A percentile compares a stretch with the other conserved stretches of the same genome.
Evolutionary conservation across 805 yeast genomes (phyloP).

Genomic region (Wickerhamomyces xylosicus): DNA sequence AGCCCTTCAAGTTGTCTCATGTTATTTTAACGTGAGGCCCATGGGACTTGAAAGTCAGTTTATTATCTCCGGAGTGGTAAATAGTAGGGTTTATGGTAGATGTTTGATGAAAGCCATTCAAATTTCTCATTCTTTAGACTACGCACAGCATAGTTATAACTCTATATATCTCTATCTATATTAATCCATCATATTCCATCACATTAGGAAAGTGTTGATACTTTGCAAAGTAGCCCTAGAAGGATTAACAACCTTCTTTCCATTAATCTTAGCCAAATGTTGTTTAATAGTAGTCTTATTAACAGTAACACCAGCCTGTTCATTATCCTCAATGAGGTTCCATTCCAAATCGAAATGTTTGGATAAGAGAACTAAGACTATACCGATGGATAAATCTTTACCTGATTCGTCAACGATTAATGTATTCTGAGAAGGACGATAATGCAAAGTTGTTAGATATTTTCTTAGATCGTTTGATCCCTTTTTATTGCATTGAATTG

Average conservation of each 20-base stretch:
- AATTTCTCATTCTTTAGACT: too few species aligned
- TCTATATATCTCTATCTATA: too few species aligned
- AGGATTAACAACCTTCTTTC: constrained; percentile 51
- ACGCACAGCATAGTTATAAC: too few species aligned
- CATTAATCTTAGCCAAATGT: constrained; percentile 41
- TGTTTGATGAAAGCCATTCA: too few species aligned
- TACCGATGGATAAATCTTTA: constrained; percentile 55
- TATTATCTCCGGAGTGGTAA: too few species aligned
- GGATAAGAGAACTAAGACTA: constrained; percentile 43
- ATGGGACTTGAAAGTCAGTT: too few species aligned
- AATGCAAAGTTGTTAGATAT: constrained; percentile 32
- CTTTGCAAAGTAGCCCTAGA: constrained; percentile 71
- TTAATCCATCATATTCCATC: too few species aligned
- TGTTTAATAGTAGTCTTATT: constrained; percentile 45
- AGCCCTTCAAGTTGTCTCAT: too few species aligned
- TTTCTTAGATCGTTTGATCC: constrained; percentile 55
- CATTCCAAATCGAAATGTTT: constrained; percentile 33
- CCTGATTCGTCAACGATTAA: constrained; percentile 55
- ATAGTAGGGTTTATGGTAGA: too few species aligned
- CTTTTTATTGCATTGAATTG: constrained; percentile 38
- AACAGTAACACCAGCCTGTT: constrained; percentile 14
- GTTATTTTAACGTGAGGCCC: too few species aligned
- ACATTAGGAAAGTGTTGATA: constrained; percentile 50
- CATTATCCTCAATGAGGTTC: constrained; percentile 11
- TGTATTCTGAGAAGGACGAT: constrained; percentile 7